A percentile compares a stretch with the other conserved stretches of the same genome.
These are phyloP conservation scores for Aspergillus tubingensis DNA, from an alignment of 2,329 filamentous ascomycete species.

Conservation along the genomic window DNA sequence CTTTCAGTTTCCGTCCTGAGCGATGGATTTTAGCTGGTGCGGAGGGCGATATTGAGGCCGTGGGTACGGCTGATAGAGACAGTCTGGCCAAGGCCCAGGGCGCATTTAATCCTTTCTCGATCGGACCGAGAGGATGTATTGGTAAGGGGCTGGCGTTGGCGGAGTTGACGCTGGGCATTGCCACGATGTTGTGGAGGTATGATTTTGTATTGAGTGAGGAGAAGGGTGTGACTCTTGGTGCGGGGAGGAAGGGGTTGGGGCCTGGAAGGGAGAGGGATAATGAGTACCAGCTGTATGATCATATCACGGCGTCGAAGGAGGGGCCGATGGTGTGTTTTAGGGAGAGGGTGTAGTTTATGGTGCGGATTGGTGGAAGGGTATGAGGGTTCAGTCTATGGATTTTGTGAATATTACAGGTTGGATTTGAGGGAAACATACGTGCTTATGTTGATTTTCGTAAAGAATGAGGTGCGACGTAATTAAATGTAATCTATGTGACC, in stretches of 20 bases:
- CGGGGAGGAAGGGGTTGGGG: not conserved
- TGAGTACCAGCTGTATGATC: constrained; percentile 12
- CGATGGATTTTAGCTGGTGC: constrained; percentile 33
- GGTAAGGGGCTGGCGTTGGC: constrained; percentile 29
- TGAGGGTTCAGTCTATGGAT: not conserved
- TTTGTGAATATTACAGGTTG: not conserved
- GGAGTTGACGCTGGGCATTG: constrained; percentile 28
- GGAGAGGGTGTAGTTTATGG: not conserved
- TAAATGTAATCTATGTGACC: too few relatives aligned
- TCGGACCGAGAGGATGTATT: constrained; percentile 28
- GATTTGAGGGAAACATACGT: too few relatives aligned
- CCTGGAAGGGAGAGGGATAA: not conserved
- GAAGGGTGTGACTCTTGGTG: not conserved
- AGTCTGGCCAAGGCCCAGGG: constrained; percentile 1
- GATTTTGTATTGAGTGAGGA: not conserved
- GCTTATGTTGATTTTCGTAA: too few relatives aligned
- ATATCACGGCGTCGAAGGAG: constrained; percentile 10
- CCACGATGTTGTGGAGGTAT: constrained; percentile 13
- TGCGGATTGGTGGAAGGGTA: too few relatives aligned
- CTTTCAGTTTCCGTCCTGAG: constrained; percentile 35
- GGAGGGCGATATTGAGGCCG: not conserved
- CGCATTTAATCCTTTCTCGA: constrained; percentile 27
- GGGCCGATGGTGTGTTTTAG: constrained; percentile 1
- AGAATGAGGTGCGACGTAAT: too few relatives aligned
- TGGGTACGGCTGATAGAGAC: not conserved